A percentile compares a stretch with the other conserved stretches of the same genome.
phyloP scores from a whole-genome alignment of 225 moss, liverwort and hornwort genomes.

The Straminergon stramineum region DNA sequence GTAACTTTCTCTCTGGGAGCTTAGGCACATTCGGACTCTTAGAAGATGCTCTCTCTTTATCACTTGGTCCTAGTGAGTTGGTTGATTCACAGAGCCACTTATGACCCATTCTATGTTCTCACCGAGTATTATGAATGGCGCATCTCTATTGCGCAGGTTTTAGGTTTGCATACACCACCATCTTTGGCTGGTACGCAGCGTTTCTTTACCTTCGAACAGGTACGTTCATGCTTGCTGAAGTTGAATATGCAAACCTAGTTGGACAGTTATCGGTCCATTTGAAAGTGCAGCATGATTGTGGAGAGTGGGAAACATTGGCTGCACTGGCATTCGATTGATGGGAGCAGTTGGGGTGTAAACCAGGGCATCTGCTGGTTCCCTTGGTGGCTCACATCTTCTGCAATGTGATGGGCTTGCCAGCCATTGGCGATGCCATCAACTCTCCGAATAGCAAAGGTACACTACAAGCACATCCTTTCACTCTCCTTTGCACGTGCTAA shows the following conservation, averaged over 20 bases:
- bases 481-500: neutral
- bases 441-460: slow-evolving; percentile 51
- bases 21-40: neutral
- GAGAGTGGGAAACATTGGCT: neutral
- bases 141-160: slow-evolving; percentile 34
- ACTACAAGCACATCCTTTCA: neutral
- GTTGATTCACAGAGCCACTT: neutral
- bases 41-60: neutral
- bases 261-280: neutral
- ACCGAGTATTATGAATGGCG: neutral
- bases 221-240: neutral
- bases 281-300: neutral
- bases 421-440: slow-evolving; percentile 34
- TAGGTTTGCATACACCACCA: slow-evolving; percentile 78
- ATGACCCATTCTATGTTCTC: neutral
- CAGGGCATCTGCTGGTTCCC: slow-evolving; percentile 79
- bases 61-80: neutral
- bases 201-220: slow-evolving; percentile 95
- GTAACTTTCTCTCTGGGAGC: slow-evolving; percentile 15
- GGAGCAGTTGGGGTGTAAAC: neutral
- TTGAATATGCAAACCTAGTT: neutral
- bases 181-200: slow-evolving; percentile 98
- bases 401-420: slow-evolving; percentile 88
- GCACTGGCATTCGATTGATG: neutral
- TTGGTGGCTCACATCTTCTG: slow-evolving; percentile 94